phyloP scores from a whole-genome alignment of 352 stramenopile species.

The Phytopythium sindhum region DNA sequence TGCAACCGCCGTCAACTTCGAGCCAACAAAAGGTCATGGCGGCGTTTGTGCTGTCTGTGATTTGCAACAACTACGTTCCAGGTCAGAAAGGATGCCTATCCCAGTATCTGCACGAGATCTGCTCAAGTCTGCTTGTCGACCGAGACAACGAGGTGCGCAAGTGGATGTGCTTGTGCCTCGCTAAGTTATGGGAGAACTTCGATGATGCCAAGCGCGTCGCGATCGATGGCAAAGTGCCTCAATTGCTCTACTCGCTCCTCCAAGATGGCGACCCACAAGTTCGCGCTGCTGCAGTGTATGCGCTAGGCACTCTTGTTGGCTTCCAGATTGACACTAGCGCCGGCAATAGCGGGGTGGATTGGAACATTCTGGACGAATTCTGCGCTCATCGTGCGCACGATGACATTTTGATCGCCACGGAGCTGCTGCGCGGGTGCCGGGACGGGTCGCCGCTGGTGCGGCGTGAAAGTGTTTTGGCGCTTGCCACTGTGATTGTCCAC shows the following conservation, averaged over 20 bases:
- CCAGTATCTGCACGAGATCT: slow-evolving; percentile 85
- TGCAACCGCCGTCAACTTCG: background rate
- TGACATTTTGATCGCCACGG: slow-evolving; percentile 68
- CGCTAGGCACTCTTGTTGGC: slow-evolving; percentile 90
- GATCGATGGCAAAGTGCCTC: slow-evolving; percentile 86
- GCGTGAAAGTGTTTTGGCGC: slow-evolving; percentile 74
- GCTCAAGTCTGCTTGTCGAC: slow-evolving; percentile 60
- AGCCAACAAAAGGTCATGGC: slow-evolving; percentile 93
- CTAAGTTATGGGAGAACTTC: slow-evolving; percentile 94
- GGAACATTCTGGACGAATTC: slow-evolving; percentile 56
- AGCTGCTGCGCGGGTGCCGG: slow-evolving; percentile 59
- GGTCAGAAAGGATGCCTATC: slow-evolving; percentile 93
- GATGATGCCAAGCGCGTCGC: slow-evolving; percentile 81
- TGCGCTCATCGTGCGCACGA: slow-evolving; percentile 52
- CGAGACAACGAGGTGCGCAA: slow-evolving; percentile 68
- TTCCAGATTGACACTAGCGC: slow-evolving; percentile 60
- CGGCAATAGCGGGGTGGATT: slow-evolving; percentile 44
- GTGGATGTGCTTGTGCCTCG: slow-evolving; percentile 91
- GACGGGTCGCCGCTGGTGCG: slow-evolving; percentile 85
- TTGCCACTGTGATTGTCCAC: slow-evolving; percentile 85
- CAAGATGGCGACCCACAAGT: slow-evolving; percentile 89
- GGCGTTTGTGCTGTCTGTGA: slow-evolving; percentile 94
- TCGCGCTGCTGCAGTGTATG: slow-evolving; percentile 90
- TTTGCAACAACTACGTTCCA: slow-evolving; percentile 90
- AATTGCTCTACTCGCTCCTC: slow-evolving; percentile 77